Percentiles rank a stretch among this genome's conserved stretches.
phyloP scores from a whole-genome alignment of 2,329 filamentous ascomycete species.

The Cercospora canescens region DNA sequence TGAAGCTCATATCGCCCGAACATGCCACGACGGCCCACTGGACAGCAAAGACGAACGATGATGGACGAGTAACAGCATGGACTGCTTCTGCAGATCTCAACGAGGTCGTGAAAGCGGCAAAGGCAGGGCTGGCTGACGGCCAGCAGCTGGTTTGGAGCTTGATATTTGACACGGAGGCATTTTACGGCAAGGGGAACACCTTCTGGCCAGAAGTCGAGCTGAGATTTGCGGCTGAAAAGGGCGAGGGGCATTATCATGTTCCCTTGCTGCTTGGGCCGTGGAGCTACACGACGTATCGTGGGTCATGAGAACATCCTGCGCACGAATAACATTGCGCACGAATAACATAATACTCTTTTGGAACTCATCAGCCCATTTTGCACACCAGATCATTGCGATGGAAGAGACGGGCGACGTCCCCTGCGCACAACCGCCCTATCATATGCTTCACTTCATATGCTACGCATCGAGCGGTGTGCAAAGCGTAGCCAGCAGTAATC shows the following conservation, averaged over 20 bases:
- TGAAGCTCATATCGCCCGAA: conserved; percentile 49
- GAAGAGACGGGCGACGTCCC: neutral
- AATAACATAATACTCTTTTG: neutral
- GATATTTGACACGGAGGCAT: conserved; percentile 69
- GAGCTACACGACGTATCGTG: conserved; percentile 80
- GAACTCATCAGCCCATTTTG: neutral
- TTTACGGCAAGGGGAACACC: conserved; percentile 63
- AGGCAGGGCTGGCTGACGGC: conserved; percentile 28
- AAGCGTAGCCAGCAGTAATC: neutral
- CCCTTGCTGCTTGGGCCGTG: conserved; percentile 75
- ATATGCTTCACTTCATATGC: neutral
- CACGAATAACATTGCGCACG: too few relatives aligned
- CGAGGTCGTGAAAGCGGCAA: conserved; percentile 40
- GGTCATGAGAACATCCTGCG: conserved; percentile 54
- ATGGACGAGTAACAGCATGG: conserved; percentile 74
- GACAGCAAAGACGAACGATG: conserved; percentile 69
- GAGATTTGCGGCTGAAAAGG: conserved; percentile 49
- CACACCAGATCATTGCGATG: neutral
- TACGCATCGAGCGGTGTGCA: conserved; percentile 5
- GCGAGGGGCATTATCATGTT: conserved; percentile 72
- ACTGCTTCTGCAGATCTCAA: conserved; percentile 46
- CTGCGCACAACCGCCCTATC: neutral
- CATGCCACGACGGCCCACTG: conserved; percentile 50
- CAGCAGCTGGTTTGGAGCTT: conserved; percentile 64
- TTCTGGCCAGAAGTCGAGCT: conserved; percentile 61